Evolutionary conservation across 2,329 filamentous ascomycete genomes (phyloP).

Genomic region (Ceratocystiopsis brevicomis): DNA sequence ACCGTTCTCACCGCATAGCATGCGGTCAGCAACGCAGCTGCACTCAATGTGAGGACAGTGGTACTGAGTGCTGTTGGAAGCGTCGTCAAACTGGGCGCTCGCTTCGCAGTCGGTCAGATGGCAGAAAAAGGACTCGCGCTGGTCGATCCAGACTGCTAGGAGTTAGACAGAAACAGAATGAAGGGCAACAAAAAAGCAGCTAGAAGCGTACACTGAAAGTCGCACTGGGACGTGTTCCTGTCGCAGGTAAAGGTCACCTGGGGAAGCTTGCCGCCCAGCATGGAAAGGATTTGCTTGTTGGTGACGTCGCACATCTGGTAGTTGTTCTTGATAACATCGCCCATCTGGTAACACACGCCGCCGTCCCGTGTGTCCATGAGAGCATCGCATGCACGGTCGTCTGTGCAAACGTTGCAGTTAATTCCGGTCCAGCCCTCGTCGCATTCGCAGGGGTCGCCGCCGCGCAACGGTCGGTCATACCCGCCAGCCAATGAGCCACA

Average conservation of each 20-base stretch:
- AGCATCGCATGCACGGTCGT: constrained; percentile 65
- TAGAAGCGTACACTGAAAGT: constrained; percentile 65
- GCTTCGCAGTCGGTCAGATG: constrained; percentile 66
- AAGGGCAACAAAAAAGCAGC: background rate
- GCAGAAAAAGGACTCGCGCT: constrained; percentile 92
- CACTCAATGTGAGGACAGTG: constrained; percentile 71
- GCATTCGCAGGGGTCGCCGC: constrained; percentile 50
- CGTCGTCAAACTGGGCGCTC: constrained; percentile 44
- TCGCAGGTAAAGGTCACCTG: constrained; percentile 92
- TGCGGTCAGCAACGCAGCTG: constrained; percentile 72
- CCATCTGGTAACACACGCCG: constrained; percentile 81
- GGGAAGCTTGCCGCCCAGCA: constrained; percentile 67
- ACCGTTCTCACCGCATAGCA: constrained; percentile 82
- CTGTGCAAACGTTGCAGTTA: constrained; percentile 92
- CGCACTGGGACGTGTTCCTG: constrained; percentile 54
- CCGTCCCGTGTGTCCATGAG: constrained; percentile 69
- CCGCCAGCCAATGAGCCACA: constrained; percentile 79
- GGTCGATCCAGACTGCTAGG: constrained; percentile 74
- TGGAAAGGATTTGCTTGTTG: constrained; percentile 78
- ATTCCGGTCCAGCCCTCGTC: constrained; percentile 89
- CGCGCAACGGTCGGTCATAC: constrained; percentile 57
- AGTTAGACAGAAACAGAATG: background rate
- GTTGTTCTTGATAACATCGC: constrained; percentile 81
- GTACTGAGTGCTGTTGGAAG: constrained; percentile 68
- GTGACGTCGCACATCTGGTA: constrained; percentile 97